A percentile compares a stretch with the other conserved stretches of the same genome.
These are phyloP conservation scores for Ajuga chamaepitys DNA, from an alignment of 257 asterid species.

Conservation along the genomic window DNA sequence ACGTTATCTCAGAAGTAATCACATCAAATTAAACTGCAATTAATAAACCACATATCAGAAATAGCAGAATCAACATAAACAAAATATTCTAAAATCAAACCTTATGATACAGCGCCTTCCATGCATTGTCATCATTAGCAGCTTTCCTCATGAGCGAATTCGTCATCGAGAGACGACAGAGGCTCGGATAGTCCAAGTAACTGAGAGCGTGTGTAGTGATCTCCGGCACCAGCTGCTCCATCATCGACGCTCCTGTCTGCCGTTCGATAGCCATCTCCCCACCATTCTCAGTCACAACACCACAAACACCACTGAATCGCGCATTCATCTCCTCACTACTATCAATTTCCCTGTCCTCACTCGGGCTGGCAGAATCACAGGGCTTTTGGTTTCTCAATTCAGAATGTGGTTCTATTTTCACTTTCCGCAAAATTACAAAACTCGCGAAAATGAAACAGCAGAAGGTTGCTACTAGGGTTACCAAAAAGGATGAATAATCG, in stretches of 20 bases:
- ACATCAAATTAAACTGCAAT: slow-evolving; percentile 1
- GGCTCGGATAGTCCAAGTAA: slow-evolving; percentile 90
- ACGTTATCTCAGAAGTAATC: neutral
- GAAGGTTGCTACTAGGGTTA: slow-evolving; percentile 40
- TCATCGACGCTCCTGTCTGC: slow-evolving; percentile 88
- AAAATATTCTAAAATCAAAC: slow-evolving; percentile 20
- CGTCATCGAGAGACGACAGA: slow-evolving; percentile 95
- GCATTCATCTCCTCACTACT: slow-evolving; percentile 26
- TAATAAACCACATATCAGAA: neutral
- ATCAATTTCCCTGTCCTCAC: slow-evolving; percentile 14
- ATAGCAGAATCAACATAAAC: neutral
- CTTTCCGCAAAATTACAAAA: slow-evolving; percentile 27
- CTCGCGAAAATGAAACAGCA: slow-evolving; percentile 39
- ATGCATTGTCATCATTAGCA: slow-evolving; percentile 94
- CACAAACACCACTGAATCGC: slow-evolving; percentile 17
- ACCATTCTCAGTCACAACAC: slow-evolving; percentile 24
- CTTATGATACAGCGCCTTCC: slow-evolving; percentile 96
- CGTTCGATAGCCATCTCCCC: slow-evolving; percentile 50
- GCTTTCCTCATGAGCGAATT: slow-evolving; percentile 93
- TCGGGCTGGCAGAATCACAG: slow-evolving; percentile 23
- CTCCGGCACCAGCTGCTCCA: slow-evolving; percentile 99
- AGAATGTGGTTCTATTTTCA: slow-evolving; percentile 9
- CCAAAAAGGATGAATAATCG: slow-evolving; percentile 28
- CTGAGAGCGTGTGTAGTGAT: slow-evolving; percentile 92
- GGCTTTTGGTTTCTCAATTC: slow-evolving; percentile 6